Evolutionary conservation across 441 rosid species (phyloP).

Genomic region (Codiaeum variegatum): DNA sequence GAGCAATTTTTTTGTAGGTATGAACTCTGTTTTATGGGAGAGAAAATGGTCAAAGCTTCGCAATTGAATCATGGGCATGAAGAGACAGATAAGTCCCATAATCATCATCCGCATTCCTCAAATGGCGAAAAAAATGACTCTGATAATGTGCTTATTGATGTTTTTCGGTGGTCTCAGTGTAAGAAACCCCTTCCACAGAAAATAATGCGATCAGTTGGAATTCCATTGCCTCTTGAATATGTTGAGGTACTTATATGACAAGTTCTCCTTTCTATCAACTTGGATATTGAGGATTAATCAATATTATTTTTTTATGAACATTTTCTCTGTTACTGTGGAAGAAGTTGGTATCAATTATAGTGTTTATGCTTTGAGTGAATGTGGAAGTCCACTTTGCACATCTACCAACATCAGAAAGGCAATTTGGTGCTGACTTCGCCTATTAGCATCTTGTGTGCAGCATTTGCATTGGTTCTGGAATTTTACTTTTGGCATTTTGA

Average conservation of each 20-base stretch:
- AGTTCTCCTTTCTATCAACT: not conserved
- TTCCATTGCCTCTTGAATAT: conserved; percentile 80
- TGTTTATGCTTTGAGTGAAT: not conserved
- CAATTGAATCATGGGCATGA: conserved; percentile 50
- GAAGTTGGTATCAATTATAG: not conserved
- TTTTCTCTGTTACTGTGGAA: not conserved
- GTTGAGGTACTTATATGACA: conserved; percentile 55
- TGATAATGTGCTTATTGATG: conserved; percentile 59
- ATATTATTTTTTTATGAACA: not conserved
- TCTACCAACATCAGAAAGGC: not conserved
- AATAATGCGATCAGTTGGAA: conserved; percentile 78
- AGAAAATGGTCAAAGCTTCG: conserved; percentile 67
- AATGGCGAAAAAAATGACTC: conserved; percentile 71
- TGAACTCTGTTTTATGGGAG: conserved; percentile 86
- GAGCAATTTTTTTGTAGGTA: conserved; percentile 40
- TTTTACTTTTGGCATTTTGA: not conserved
- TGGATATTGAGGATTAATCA: conserved; percentile 6
- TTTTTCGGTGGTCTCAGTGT: conserved; percentile 90
- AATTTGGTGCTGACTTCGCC: not conserved
- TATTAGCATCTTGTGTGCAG: not conserved
- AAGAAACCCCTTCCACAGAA: conserved; percentile 89
- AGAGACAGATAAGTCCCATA: conserved; percentile 60
- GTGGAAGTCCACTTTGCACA: not conserved
- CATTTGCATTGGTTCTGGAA: not conserved
- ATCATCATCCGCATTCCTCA: conserved; percentile 47